Conservation (phyloP, 192 early-diverging fungal species). For the Umbelopsis sp. region DNA sequence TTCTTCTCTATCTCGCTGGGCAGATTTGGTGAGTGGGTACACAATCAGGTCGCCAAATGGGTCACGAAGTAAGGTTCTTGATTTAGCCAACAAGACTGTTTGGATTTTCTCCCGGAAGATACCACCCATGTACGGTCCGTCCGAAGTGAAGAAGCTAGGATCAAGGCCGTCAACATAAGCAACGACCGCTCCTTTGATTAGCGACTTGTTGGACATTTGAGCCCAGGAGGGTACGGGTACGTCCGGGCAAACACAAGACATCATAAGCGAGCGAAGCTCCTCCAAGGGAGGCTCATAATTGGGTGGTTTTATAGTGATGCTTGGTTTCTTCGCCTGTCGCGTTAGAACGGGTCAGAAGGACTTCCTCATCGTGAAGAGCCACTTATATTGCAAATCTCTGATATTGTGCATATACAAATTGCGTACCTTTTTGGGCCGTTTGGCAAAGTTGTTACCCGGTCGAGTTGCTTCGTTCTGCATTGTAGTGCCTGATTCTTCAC, state of each 20-base stretch:
- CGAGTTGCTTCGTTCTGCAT: too few species aligned
- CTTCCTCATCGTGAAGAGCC: too few species aligned
- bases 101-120: background rate
- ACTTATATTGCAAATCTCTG: too few species aligned
- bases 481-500: too few species aligned
- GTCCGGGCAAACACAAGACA: background rate
- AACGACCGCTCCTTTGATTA: background rate
- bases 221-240: background rate
- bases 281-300: background rate
- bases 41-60: constrained; percentile 22
- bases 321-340: background rate
- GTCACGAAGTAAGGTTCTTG: constrained; percentile 2
- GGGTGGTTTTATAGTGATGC: background rate
- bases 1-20: constrained; percentile 16
- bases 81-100: background rate
- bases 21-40: constrained; percentile 20
- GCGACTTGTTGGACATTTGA: background rate
- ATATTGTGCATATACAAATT: too few species aligned
- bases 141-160: background rate
- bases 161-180: background rate
- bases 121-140: background rate
- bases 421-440: too few species aligned
- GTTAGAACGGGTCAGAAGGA: too few species aligned
- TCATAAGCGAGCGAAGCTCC: background rate
- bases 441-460: too few species aligned